Percentiles rank a stretch among this genome's conserved stretches.
Evolutionary conservation across 345 rosid species (phyloP).

Genomic region (Salix koriyanagi): DNA sequence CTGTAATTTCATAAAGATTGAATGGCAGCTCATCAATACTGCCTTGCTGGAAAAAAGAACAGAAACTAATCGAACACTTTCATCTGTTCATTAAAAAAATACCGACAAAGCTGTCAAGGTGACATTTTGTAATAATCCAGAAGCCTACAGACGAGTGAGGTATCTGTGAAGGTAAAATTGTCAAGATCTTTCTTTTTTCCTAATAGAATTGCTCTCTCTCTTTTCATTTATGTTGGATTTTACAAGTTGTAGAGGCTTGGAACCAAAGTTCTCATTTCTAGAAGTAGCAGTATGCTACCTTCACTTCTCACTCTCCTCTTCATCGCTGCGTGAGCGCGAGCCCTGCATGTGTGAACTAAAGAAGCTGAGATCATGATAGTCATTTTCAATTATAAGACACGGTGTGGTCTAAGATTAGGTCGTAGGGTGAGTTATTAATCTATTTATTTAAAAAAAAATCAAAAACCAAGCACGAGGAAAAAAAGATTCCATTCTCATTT

Average conservation of each 20-base stretch:
- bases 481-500: too few species aligned
- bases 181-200: not conserved
- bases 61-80: not conserved
- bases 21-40: not conserved
- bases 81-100: not conserved
- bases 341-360: too few species aligned
- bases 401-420: too few species aligned
- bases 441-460: too few species aligned
- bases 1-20: not conserved
- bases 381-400: too few species aligned
- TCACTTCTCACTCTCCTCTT: too few species aligned
- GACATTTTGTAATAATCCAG: not conserved
- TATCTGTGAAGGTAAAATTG: not conserved
- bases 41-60: not conserved
- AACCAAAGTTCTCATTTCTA: not conserved
- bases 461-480: too few species aligned
- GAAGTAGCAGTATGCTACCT: not conserved
- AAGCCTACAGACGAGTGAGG: not conserved
- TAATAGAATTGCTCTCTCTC: not conserved
- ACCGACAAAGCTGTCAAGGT: not conserved
- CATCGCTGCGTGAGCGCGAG: too few species aligned
- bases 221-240: not conserved
- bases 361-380: too few species aligned
- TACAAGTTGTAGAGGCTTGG: not conserved
- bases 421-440: too few species aligned